Evolutionary conservation across 2,329 filamentous ascomycete genomes (phyloP).

Genomic region (Fusarium solani-melongenae): DNA sequence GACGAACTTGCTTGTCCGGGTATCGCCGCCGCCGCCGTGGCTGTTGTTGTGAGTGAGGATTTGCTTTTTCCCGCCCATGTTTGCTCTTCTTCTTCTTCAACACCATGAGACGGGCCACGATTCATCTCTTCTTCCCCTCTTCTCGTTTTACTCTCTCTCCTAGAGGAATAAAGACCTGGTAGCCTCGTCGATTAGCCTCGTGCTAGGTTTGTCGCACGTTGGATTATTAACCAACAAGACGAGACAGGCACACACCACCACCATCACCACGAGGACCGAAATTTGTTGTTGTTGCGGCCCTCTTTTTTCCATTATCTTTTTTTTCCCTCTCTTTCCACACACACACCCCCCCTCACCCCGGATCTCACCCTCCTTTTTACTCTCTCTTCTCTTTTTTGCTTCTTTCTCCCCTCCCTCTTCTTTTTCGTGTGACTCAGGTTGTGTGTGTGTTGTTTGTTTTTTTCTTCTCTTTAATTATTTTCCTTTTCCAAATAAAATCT

Average conservation of each 20-base stretch:
- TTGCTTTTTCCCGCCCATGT: neutral
- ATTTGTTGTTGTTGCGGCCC: slow-evolving; percentile 12
- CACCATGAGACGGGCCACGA: neutral
- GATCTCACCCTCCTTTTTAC: slow-evolving; percentile 14
- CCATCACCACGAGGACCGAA: neutral
- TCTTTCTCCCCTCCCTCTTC: slow-evolving; percentile 13
- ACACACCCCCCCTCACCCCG: slow-evolving; percentile 8
- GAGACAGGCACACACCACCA: slow-evolving; percentile 18
- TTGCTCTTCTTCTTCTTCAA: neutral
- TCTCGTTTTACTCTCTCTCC: neutral
- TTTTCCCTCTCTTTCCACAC: neutral
- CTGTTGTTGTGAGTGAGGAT: neutral
- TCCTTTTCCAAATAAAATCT: slow-evolving; percentile 2
- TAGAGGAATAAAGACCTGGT: neutral
- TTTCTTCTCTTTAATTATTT: slow-evolving; percentile 3
- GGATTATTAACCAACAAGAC: neutral
- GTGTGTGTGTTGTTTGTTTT: slow-evolving; percentile 14
- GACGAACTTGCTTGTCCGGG: neutral
- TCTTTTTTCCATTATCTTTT: slow-evolving; percentile 24
- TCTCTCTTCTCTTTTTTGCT: slow-evolving; percentile 17
- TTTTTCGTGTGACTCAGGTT: slow-evolving; percentile 9
- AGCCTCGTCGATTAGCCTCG: neutral
- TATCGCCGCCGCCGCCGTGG: neutral
- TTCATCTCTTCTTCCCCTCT: neutral
- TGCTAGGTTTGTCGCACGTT: neutral